Evolutionary conservation across 225 moss, liverwort and hornwort species (phyloP), one percentile per base, ranked within the genome.

Genomic region (Pseudisothecium myosuroides): DNA sequence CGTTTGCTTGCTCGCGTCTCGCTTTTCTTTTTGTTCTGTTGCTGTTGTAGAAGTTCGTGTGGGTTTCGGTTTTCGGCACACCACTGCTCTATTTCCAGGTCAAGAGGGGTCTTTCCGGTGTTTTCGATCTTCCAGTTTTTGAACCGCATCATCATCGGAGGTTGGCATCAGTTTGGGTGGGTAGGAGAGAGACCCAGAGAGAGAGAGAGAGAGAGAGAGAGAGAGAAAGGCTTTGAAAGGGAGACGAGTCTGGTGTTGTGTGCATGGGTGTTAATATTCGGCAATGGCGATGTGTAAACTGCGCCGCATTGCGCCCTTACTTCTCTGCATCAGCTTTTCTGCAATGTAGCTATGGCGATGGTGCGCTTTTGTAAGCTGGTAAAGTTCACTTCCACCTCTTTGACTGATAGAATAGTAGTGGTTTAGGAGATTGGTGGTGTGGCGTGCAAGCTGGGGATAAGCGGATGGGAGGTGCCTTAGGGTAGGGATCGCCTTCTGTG

Each of bases 331-430:
- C 90, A 55, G 66, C 77, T 85, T 72, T 69, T 50, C 64, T 84
- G 87, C 55, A 92, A 89, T 91, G 91, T 92, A 92, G 91, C 87
- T 45, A 92, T 89, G 89, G 92, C 92, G 77, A 92, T 87, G 89
- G 85, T 90, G 86, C 87, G 77, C 81, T 87, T 61, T 76, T 85
- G 85, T 82, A 89, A 92, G 87, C 89, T 89, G 92, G 92, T 92
- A 92, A 68, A 28, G 61, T 80, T 68, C 34, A 59, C 76, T 58
- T 50, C 85, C 63, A 34, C 76, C 32, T 84, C 61, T 63, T 64
- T 82, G 82, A 28, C 49, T 76, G 47, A 26, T 60, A 50, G 31
- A 27, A 54, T 69, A 54, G 24, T 16, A 11, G 59, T 76, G 72
- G 80, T 43, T 29, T 80, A 43, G 29, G 67, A 69, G 82, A 85